These are phyloP conservation scores for Gossypium laxum DNA, from an alignment of 441 rosid genomes.

Conservation along the genomic window DNA sequence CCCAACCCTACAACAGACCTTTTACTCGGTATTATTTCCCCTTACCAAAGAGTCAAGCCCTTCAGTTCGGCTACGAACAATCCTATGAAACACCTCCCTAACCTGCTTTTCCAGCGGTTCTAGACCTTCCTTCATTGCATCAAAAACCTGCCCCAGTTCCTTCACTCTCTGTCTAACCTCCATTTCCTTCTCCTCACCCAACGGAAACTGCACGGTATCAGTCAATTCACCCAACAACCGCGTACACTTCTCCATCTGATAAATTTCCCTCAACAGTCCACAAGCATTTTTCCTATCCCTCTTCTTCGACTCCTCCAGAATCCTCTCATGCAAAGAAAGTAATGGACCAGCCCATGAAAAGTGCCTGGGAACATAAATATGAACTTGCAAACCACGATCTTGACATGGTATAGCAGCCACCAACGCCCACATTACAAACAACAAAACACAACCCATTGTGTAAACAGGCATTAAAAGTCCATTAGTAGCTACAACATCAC, in stretches of 20 bases:
- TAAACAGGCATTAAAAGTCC: conserved; percentile 56
- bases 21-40: conserved; percentile 15
- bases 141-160: conserved; percentile 42
- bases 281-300: conserved; percentile 65
- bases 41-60: conserved; percentile 52
- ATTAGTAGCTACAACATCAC: conserved; percentile 39
- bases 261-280: conserved; percentile 70
- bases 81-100: conserved; percentile 71
- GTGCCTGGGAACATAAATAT: conserved; percentile 57
- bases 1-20: not conserved
- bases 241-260: conserved; percentile 54
- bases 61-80: conserved; percentile 69
- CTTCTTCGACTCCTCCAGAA: conserved; percentile 69
- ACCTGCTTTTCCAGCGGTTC: conserved; percentile 70
- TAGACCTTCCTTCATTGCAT: conserved; percentile 47
- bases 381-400: conserved; percentile 73
- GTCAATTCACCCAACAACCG: conserved; percentile 50
- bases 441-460: conserved; percentile 52
- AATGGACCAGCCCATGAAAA: conserved; percentile 52
- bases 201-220: conserved; percentile 59
- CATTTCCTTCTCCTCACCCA: conserved; percentile 48
- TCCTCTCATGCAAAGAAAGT: conserved; percentile 52
- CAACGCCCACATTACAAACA: conserved; percentile 77
- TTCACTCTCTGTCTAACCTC: conserved; percentile 50
- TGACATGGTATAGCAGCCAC: conserved; percentile 90